A percentile compares a stretch with the other conserved stretches of the same genome.
phyloP scores from a whole-genome alignment of 305 asterid species.

The Nicotiana rustica region DNA sequence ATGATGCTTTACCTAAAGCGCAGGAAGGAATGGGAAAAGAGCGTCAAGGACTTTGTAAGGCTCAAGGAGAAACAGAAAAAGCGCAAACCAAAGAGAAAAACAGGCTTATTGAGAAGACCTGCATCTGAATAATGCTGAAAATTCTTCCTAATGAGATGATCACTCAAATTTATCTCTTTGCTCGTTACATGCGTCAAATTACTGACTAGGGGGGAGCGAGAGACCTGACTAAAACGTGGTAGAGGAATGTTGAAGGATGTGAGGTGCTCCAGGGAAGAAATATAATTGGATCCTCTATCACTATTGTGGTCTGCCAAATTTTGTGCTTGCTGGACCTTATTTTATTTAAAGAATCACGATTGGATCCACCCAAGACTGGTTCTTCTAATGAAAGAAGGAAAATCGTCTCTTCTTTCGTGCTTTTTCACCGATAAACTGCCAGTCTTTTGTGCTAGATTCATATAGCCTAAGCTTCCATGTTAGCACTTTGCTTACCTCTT shows the following conservation, averaged over 20 bases:
- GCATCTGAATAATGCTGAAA: constrained; percentile 4
- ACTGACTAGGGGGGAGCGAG: neutral
- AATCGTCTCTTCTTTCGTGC: neutral
- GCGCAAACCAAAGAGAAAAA: constrained; percentile 58
- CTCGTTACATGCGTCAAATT: neutral
- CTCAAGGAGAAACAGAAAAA: constrained; percentile 68
- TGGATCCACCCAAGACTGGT: constrained; percentile 27
- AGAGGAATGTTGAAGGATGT: constrained; percentile 12
- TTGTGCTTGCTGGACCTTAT: neutral
- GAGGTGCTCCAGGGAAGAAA: neutral
- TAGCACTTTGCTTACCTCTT: neutral
- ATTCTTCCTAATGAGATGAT: constrained; percentile 13
- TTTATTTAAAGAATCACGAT: neutral
- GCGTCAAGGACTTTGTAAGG: constrained; percentile 64
- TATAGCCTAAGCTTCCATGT: neutral
- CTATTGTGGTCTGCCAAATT: neutral
- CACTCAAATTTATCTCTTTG: constrained; percentile 15
- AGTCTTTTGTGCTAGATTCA: neutral
- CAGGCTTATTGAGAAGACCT: constrained; percentile 28
- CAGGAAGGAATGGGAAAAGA: constrained; percentile 78
- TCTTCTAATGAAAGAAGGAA: constrained; percentile 14
- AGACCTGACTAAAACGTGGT: constrained; percentile 25
- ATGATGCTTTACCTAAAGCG: constrained; percentile 78
- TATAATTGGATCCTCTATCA: neutral
- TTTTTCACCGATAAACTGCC: neutral